These are phyloP conservation scores for Arthrobotrys pseudoclavata DNA, from an alignment of 2,329 filamentous ascomycete genomes.

Conservation along the genomic window DNA sequence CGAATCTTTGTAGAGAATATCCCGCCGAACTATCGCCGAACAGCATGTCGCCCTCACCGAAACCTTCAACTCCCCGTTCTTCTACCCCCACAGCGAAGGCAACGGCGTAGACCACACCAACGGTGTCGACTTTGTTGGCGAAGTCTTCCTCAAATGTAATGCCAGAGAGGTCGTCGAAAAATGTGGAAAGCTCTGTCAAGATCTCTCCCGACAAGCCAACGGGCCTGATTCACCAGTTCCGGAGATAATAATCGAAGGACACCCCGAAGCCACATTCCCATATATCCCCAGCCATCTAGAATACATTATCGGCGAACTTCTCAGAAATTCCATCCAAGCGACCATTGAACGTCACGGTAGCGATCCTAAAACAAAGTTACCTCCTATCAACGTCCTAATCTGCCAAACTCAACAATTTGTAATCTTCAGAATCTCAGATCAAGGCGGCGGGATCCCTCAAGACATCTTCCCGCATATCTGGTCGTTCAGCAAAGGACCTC, in stretches of 20 bases:
- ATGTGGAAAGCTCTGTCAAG: slow-evolving; percentile 81
- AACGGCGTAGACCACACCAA: slow-evolving; percentile 75
- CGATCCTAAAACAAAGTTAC: slow-evolving; percentile 70
- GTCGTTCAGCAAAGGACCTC: slow-evolving; percentile 95
- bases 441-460: slow-evolving; percentile 88
- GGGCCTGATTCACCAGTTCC: slow-evolving; percentile 80
- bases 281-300: slow-evolving; percentile 97
- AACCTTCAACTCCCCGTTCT: slow-evolving; percentile 90
- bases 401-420: slow-evolving; percentile 95
- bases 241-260: slow-evolving; percentile 84
- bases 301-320: slow-evolving; percentile 94
- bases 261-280: slow-evolving; percentile 90
- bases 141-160: slow-evolving; percentile 93
- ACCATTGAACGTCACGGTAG: slow-evolving; percentile 76
- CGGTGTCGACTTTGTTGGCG: slow-evolving; percentile 86
- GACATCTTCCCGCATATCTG: slow-evolving; percentile 90
- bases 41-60: slow-evolving; percentile 96
- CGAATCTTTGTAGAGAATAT: slow-evolving; percentile 77
- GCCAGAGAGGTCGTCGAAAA: slow-evolving; percentile 88
- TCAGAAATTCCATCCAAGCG: slow-evolving; percentile 94
- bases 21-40: slow-evolving; percentile 94
- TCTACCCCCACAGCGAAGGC: slow-evolving; percentile 78
- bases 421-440: slow-evolving; percentile 95
- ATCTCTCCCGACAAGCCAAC: slow-evolving; percentile 81
- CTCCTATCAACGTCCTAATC: slow-evolving; percentile 92